These are phyloP conservation scores for Annulohypoxylon nitens DNA, from an alignment of 495 filamentous ascomycete species.

Conservation along the genomic window DNA sequence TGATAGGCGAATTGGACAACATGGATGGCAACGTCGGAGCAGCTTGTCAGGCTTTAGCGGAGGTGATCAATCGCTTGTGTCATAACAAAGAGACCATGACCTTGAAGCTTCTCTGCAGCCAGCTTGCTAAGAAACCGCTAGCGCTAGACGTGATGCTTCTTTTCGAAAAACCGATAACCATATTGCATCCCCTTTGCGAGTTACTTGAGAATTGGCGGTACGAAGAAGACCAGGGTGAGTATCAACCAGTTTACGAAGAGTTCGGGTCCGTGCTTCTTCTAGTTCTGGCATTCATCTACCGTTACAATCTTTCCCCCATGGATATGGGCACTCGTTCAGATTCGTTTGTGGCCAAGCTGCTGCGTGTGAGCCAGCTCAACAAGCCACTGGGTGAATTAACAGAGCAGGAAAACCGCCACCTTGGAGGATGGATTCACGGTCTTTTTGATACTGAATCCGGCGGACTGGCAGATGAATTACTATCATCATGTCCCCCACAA, in stretches of 20 bases:
- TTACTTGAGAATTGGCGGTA: constrained; percentile 91
- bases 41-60: constrained; percentile 82
- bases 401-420: constrained; percentile 79
- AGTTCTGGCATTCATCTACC: constrained; percentile 83
- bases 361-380: constrained; percentile 72
- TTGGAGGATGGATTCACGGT: constrained; percentile 87
- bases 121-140: constrained; percentile 80
- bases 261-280: constrained; percentile 91
- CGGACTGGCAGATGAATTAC: constrained; percentile 79
- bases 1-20: constrained; percentile 85
- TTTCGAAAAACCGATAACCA: constrained; percentile 79
- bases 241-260: constrained; percentile 96
- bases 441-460: constrained; percentile 88
- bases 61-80: constrained; percentile 85
- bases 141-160: constrained; percentile 87
- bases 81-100: constrained; percentile 90
- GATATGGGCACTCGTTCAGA: constrained; percentile 75
- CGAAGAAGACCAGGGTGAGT: constrained; percentile 94
- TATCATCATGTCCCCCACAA: constrained; percentile 91
- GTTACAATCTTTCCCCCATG: constrained; percentile 77
- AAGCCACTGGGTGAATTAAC: constrained; percentile 74
- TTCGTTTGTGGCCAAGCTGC: constrained; percentile 84
- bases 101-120: constrained; percentile 84
- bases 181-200: constrained; percentile 86
- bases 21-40: constrained; percentile 96